Base-by-base conservation (phyloP, 345 rosid genomes). In the Pugionium cornutum region DNA sequence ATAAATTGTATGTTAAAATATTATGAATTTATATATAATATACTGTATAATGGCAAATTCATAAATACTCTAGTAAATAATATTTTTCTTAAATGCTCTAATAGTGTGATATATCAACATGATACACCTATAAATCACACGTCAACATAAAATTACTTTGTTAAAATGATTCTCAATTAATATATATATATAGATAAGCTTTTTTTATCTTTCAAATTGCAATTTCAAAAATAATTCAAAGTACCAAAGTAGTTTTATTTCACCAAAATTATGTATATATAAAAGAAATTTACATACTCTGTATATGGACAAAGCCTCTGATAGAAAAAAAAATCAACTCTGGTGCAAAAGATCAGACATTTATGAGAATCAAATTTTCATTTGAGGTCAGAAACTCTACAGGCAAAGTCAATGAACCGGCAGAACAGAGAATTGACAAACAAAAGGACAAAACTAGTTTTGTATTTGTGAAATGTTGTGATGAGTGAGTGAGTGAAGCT, bases 391-490 rank as follows among this genome's bases (percentile, higher is more conserved):
- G 66, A 65, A 49, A 58, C 34, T 51, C 66, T 58, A 55, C 66
- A 72, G 58, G 45, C 46, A 27, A 57, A 36, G 66, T 73, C 66
- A 51, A 7, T 51, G 62, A 42, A 50, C 36, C 26, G 51, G 62
- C 67, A 65, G 50, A 58, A 36, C 56, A 73, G 50, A 58, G 62
- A 72, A 58, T 65, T 72, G 50, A 72, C 66, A 65, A 72, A 72
- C 71, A 37, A 53, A 60, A 73, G 46, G 72, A 66, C 77, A 60
- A 73, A 62, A 72, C 6, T 7, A 33, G 63, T 28, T 41, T 48
- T 30, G 6, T 25, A 62, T 25, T 7, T 46, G 35, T 64, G 10
- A 58, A 11, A 6, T 41, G 40, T 63, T 31, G 48, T 47, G 52
- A 64, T 48, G 59, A 72, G 60, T 42, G 66, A 58, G 66, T 5